Evolutionary conservation across 768 basidiomycete genomes (phyloP).

Genomic region (Fomitopsis serialis): DNA sequence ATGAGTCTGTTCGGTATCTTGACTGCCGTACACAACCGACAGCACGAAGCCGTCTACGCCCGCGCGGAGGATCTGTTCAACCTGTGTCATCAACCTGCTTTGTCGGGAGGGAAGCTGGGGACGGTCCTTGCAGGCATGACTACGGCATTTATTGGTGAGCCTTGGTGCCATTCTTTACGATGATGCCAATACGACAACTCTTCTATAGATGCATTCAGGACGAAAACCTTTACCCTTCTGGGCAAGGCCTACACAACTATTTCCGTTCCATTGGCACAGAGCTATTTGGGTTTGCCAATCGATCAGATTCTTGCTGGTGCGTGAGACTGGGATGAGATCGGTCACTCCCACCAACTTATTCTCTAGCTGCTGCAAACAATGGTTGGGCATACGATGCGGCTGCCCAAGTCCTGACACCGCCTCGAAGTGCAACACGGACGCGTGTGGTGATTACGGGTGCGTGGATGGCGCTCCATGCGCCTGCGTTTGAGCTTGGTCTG

Average conservation of each 20-base stretch:
- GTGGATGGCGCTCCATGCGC: background rate
- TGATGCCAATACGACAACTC: background rate
- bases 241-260: conserved; percentile 64
- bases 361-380: conserved; percentile 35
- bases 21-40: conserved; percentile 46
- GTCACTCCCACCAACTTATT: background rate
- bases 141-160: conserved; percentile 48
- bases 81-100: conserved; percentile 38
- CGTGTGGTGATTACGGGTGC: conserved; percentile 2
- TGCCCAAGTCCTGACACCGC: conserved; percentile 41
- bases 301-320: conserved; percentile 30
- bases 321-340: background rate
- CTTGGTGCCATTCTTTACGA: background rate
- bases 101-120: conserved; percentile 41
- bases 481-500: conserved; percentile 9
- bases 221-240: conserved; percentile 48
- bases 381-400: conserved; percentile 50
- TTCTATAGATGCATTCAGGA: conserved; percentile 50
- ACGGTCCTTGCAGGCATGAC: conserved; percentile 40
- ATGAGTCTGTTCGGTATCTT: conserved; percentile 43
- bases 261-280: conserved; percentile 45
- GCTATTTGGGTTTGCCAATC: conserved; percentile 46
- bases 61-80: conserved; percentile 38
- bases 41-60: conserved; percentile 50
- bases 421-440: background rate